Conservation (phyloP, 2,329 filamentous ascomycete species). For the Tolypocladium capitatum region DNA sequence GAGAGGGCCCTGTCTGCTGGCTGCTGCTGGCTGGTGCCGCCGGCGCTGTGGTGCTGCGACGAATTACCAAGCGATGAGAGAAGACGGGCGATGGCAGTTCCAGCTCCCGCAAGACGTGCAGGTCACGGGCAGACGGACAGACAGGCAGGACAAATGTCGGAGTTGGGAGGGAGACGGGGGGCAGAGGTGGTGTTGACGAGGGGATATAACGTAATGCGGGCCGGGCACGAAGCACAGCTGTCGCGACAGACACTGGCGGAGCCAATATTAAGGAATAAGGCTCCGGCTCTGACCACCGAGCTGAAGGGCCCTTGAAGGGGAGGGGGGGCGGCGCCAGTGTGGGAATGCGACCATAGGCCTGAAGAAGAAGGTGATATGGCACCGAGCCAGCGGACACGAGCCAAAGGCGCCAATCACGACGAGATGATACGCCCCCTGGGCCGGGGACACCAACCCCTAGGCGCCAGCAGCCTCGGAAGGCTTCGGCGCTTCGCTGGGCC, state of each 20-base stretch:
- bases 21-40: background rate
- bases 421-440: conserved; percentile 11
- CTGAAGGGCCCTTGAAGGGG: conserved; percentile 4
- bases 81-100: background rate
- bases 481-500: conserved; percentile 3
- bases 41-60: background rate
- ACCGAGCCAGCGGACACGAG: conserved; percentile 16
- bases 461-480: conserved; percentile 4
- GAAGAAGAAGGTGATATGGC: conserved; percentile 22
- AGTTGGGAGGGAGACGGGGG: conserved; percentile 5
- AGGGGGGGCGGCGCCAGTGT: conserved; percentile 13
- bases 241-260: conserved; percentile 7
- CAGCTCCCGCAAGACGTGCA: background rate
- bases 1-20: conserved; percentile 11
- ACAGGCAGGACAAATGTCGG: conserved; percentile 3
- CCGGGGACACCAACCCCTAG: conserved; percentile 1
- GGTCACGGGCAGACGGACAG: background rate
- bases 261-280: conserved; percentile 6
- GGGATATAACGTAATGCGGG: conserved; percentile 11
- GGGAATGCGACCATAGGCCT: conserved; percentile 20
- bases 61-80: background rate
- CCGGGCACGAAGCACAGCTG: conserved; percentile 7
- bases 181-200: conserved; percentile 4
- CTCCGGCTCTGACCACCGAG: conserved; percentile 13
- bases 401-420: conserved; percentile 17